These are phyloP conservation scores for Phytophthora nicotianae DNA, from an alignment of 352 stramenopile genomes.

Conservation along the genomic window DNA sequence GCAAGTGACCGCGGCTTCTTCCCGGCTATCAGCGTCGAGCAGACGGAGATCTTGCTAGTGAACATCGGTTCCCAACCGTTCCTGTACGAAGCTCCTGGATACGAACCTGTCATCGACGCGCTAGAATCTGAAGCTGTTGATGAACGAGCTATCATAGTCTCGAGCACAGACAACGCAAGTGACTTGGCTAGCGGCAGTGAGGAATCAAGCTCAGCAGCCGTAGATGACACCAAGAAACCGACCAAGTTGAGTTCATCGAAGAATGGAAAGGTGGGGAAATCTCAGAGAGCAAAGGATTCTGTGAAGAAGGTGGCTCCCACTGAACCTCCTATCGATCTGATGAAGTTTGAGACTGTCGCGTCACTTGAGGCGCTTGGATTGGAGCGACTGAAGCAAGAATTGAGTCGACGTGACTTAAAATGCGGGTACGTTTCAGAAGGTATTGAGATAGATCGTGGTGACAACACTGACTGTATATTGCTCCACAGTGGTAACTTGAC, in stretches of 20 bases:
- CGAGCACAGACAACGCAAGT: constrained; percentile 1
- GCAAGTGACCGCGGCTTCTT: constrained; percentile 55
- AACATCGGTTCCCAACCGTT: constrained; percentile 87
- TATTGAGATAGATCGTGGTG: constrained; percentile 6
- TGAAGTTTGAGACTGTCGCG: constrained; percentile 54
- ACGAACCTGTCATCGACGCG: constrained; percentile 51
- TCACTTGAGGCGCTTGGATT: constrained; percentile 90
- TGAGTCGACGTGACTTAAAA: constrained; percentile 94
- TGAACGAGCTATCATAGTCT: not conserved
- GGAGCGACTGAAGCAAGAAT: constrained; percentile 92
- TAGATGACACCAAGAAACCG: constrained; percentile 3
- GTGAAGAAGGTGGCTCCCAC: constrained; percentile 17
- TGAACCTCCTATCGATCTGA: constrained; percentile 49
- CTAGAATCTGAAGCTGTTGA: constrained; percentile 22
- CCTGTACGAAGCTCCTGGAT: constrained; percentile 52
- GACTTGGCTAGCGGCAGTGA: not conserved
- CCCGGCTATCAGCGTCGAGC: constrained; percentile 84
- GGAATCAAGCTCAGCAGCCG: not conserved
- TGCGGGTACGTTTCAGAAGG: constrained; percentile 85
- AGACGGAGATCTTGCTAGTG: constrained; percentile 79
- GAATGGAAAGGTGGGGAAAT: constrained; percentile 10
- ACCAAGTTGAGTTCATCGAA: constrained; percentile 3
- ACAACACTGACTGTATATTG: constrained; percentile 15
- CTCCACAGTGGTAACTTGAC: constrained; percentile 81
- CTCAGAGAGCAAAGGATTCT: constrained; percentile 5